Base-by-base conservation (phyloP, 148 eudicot genomes). In the Heliosperma pusillum region DNA sequence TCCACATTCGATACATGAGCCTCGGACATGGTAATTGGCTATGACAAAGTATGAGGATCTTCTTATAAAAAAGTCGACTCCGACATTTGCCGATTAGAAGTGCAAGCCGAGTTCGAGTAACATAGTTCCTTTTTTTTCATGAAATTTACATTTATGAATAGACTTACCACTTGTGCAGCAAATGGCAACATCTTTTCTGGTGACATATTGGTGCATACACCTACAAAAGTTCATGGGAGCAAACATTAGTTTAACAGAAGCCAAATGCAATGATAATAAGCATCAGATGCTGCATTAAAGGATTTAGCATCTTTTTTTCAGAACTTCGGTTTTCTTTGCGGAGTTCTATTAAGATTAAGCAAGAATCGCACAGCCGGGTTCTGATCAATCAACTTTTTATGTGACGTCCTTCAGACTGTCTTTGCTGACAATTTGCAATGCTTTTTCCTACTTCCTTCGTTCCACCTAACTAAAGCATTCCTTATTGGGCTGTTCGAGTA, bases 171-270 rank as follows among this genome's bases (percentile, higher is more conserved):
- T 90, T 83, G 91, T 72, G 97, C 72, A 70, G 99, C 97, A 75
- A 95, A 95, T 5, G 97, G 91, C 88, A 95, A 77, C 99, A 95
- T 89, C 74, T 79, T 88, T 75, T 92, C 97, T 12, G 91, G 87
- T 58, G 87, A 88, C 97, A 90, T 92, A 71, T 73, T 74, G 22
- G 87, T 74, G 55, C 97, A 95, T 57, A 92, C 68, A 65, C 92
- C 99, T 95, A 70, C 84, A 83, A 30, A 79, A 50, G 61, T 52
- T 52, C 36, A 36, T 5, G 50, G n/a, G 27, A 20, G 10, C 76
- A 74, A 5, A 25, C 24, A 73, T 74, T 22, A 78, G 21, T 67
- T 16, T 27, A 15, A 10, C 20, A 29, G 75, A 11, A 0, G 26
- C 52, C 57, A 12, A 20, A 30, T 10, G 15, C 19, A 13, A 13